Conservation (phyloP, 2,329 filamentous ascomycete species). For the Diplodia seriata region DNA sequence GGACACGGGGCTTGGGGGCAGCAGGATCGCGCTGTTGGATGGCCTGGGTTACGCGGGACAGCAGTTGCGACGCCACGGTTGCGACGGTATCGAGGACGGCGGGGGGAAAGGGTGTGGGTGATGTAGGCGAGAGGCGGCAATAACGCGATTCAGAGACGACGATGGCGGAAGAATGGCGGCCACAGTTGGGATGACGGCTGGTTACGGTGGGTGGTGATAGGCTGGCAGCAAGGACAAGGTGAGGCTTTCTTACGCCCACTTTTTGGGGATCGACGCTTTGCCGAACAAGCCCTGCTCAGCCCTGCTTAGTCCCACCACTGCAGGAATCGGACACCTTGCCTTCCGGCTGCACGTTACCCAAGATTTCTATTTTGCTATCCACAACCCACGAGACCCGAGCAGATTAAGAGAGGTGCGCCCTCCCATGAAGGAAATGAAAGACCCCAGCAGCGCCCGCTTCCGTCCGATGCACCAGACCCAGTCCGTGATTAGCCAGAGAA, state of each 20-base stretch:
- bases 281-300: constrained; percentile 21
- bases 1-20: constrained; percentile 17
- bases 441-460: constrained; percentile 11
- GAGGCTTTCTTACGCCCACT: constrained; percentile 28
- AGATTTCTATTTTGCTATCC: constrained; percentile 3
- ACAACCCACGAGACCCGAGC: background rate
- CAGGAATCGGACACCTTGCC: background rate
- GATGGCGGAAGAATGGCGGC: constrained; percentile 20
- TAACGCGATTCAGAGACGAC: constrained; percentile 23
- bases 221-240: constrained; percentile 27
- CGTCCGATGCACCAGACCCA: constrained; percentile 22
- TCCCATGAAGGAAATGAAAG: background rate
- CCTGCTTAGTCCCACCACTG: background rate
- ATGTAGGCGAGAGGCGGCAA: constrained; percentile 16
- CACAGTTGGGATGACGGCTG: constrained; percentile 12
- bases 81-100: constrained; percentile 14
- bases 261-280: constrained; percentile 20
- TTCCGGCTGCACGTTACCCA: background rate
- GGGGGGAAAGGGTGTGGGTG: constrained; percentile 4
- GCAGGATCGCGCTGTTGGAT: constrained; percentile 24
- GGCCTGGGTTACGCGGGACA: constrained; percentile 29
- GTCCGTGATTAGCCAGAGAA: constrained; percentile 6
- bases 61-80: constrained; percentile 32
- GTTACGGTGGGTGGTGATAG: constrained; percentile 29
- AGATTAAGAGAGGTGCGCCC: background rate